Evolutionary conservation across 768 basidiomycete species (phyloP).

Genomic region (Amylocystis lapponica): DNA sequence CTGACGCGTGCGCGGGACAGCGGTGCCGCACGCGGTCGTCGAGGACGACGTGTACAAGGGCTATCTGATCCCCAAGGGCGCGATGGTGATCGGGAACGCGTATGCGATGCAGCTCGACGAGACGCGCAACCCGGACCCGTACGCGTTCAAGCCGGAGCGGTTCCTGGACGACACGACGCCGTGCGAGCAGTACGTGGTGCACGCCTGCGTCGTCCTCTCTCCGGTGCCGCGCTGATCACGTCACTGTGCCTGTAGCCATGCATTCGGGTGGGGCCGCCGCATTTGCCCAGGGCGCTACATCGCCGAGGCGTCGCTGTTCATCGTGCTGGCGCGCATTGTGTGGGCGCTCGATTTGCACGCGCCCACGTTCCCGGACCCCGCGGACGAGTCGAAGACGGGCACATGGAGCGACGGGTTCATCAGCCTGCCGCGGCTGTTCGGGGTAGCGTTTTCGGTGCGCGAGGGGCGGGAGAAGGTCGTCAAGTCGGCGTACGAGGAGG

Average conservation of each 20-base stretch:
- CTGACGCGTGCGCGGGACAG: constrained; percentile 7
- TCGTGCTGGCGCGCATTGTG: constrained; percentile 18
- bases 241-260: constrained; percentile 7
- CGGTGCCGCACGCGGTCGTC: constrained; percentile 23
- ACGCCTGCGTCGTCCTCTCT: neutral
- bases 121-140: constrained; percentile 33
- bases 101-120: constrained; percentile 33
- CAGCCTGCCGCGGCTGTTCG: neutral
- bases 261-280: constrained; percentile 16
- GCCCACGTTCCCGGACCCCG: constrained; percentile 7
- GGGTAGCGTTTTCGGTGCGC: neutral
- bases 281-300: constrained; percentile 15
- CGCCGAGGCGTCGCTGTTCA: constrained; percentile 19
- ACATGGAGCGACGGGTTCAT: constrained; percentile 4
- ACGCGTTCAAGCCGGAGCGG: constrained; percentile 36
- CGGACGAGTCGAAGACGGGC: constrained; percentile 1
- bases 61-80: constrained; percentile 27
- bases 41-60: constrained; percentile 28
- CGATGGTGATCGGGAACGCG: constrained; percentile 13
- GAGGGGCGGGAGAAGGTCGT: constrained; percentile 1
- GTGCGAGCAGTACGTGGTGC: constrained; percentile 2
- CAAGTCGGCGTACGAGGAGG: neutral
- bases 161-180: constrained; percentile 9
- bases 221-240: neutral
- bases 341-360: constrained; percentile 17